phyloP scores from a whole-genome alignment of 768 basidiomycete species.

The Cubamyces sp. region DNA sequence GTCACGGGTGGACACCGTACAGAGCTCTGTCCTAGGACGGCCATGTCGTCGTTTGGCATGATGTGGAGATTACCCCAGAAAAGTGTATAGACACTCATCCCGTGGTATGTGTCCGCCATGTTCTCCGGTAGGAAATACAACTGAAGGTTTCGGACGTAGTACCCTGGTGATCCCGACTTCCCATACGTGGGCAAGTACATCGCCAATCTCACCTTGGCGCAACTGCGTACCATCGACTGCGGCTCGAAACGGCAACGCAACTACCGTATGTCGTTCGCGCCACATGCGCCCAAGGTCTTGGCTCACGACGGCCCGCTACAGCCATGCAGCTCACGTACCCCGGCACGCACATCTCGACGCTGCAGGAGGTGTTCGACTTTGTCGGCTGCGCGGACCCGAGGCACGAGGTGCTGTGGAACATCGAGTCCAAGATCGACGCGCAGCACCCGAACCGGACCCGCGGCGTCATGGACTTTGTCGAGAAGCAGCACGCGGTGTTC shows the following conservation, averaged over 20 bases:
- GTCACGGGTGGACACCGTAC: background rate
- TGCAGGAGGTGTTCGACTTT: constrained; percentile 76
- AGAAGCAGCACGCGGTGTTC: constrained; percentile 62
- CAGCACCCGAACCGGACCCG: constrained; percentile 54
- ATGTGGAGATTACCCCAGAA: constrained; percentile 60
- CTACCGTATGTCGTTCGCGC: constrained; percentile 51
- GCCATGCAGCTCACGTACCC: constrained; percentile 70
- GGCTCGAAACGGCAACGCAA: constrained; percentile 64
- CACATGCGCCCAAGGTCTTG: background rate
- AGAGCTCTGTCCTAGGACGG: constrained; percentile 59
- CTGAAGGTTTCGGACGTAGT: constrained; percentile 39
- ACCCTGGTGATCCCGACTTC: constrained; percentile 59
- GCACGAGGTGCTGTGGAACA: constrained; percentile 69
- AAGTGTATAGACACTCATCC: constrained; percentile 76
- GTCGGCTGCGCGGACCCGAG: constrained; percentile 71
- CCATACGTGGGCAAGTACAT: constrained; percentile 80
- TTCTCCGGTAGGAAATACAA: background rate
- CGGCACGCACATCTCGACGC: constrained; percentile 70
- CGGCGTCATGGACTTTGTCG: constrained; percentile 62
- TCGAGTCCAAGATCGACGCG: constrained; percentile 78
- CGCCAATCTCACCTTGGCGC: constrained; percentile 77
- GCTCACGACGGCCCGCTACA: constrained; percentile 29
- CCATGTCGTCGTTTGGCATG: constrained; percentile 80
- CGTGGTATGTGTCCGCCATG: constrained; percentile 45
- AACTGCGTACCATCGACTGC: constrained; percentile 81